Base-by-base conservation (phyloP, 2,329 filamentous ascomycete genomes). In the Epicoccum sorghinum region DNA sequence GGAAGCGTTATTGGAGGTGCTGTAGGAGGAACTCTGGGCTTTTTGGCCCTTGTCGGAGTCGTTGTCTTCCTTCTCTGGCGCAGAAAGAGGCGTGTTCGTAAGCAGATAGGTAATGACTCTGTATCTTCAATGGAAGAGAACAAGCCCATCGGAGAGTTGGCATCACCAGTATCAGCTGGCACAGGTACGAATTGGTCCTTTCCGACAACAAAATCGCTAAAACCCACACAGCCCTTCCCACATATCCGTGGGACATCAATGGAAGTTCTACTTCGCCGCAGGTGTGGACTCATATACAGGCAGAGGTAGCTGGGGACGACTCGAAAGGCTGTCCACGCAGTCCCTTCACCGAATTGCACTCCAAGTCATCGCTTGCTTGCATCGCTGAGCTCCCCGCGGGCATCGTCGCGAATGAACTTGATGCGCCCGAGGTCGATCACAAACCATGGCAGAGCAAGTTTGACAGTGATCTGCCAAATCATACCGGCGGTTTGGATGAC, bases 321-420 rank as follows among this genome's bases (percentile, higher is more conserved):
- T 25, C 41, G 3, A 52, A 49, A 35, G 22, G 35, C 12, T 18
- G 45, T 2, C 39, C 35, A 2, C 40, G 39, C 13, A 57, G 45
- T 7, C 44, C 35, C 1, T 57, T 33, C 14, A 37, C 45, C 4
- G 49, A 57, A 24, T 29, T 57, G 25, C 44, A 45, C 23, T 52
- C 44, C 7, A 47, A 53, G 37, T 35, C 24, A 2, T 52, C 49
- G 4, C 35, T 42, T 1, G 36, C 40, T 18, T 45, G 41, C 4
- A 33, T 53, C 10, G 50, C 41, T 1, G 54, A 57, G 23, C 49
- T 57, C 18, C 49, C 49, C 23, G 48, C 24, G 3, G 54, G 33
- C 5, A 27, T 45, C 1, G 52, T n/a, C 3, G 47, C 42, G 1
- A 44, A 37, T 4, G 52, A 56, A 35, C 41, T 53, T 6, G 54